Evolutionary conservation across 2,329 filamentous ascomycete species (phyloP), one percentile per base, ranked within the genome.

Genomic region (Dothistroma septosporum): DNA sequence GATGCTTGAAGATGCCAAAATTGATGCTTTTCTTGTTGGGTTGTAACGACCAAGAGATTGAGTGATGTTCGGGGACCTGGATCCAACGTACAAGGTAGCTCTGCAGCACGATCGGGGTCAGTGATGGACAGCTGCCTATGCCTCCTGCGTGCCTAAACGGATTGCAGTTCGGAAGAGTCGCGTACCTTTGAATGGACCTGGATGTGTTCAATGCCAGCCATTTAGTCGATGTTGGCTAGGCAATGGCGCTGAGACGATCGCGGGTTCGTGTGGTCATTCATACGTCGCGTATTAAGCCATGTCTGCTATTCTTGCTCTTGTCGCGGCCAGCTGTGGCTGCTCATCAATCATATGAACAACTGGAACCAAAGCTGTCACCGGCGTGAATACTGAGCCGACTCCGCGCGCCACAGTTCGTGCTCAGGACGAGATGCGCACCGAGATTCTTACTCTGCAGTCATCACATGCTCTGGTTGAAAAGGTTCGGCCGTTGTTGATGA

Each of bases 31-130:
- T 97, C 80, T 96, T 97, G 76, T 97, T 92, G 48, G 94, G 94
- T 74, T 97, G 92, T 44, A 99, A 86, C 72, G 91, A 97, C 94
- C 94, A 99, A 16, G 92, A 96, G 70, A 99, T 92, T 55, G 92
- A 96, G 76, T 96, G 88, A 57, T 89, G 89, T 65, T 91, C 87
- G 59, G 92, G 87, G 68, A 97, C 93, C 74, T 91, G 89, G 69
- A 97, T 90, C 93, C 94, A 99, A 73, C 94, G 91, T 60, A 99
- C 91, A 69, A 99, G 92, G 78, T 99, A 99, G 66, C 92, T 96
- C 94, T 97, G 66, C 21, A 46, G 24, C 44, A 24, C 22, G 37
- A 24, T 33, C 48, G 8, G 16, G 24, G 56, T 61, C 53, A 62
- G 58, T 53, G 32, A 33, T 31, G 47, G 24, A n/a, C 31, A 46